Conservation (phyloP, 1,139 yeast species). For the Yamadazyma dendronema region DNA sequence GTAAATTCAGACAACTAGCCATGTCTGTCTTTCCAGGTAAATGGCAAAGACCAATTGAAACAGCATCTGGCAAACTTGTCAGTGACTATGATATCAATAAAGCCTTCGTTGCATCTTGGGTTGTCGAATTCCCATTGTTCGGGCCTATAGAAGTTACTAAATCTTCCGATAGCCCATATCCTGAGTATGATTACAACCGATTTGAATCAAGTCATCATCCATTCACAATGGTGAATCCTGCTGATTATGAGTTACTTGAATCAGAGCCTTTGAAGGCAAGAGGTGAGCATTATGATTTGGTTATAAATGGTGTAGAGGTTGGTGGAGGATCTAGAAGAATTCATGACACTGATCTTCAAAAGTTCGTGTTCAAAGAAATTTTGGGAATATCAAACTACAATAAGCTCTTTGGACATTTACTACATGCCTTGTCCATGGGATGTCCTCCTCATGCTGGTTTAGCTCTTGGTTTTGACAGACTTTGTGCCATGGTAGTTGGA, state of each 20-base stretch:
- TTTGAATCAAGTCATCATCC: conserved; percentile 90
- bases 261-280: conserved; percentile 61
- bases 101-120: conserved; percentile 76
- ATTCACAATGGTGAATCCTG: conserved; percentile 82
- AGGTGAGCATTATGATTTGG: conserved; percentile 96
- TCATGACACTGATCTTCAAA: conserved; percentile 79
- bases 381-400: conserved; percentile 56
- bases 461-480: conserved; percentile 91
- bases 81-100: conserved; percentile 20
- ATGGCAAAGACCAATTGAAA: conserved; percentile 46
- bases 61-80: conserved; percentile 16
- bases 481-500: conserved; percentile 86
- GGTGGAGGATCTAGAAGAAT: conserved; percentile 98
- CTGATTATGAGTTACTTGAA: conserved; percentile 59
- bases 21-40: conserved; percentile 50
- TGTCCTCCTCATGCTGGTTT: conserved; percentile 99
- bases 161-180: conserved; percentile 42
- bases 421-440: conserved; percentile 80
- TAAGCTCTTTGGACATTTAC: conserved; percentile 78
- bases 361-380: conserved; percentile 59
- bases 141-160: conserved; percentile 57
- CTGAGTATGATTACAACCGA: conserved; percentile 49
- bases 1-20: conserved; percentile 75
- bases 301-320: conserved; percentile 89
- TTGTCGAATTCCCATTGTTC: conserved; percentile 86